These are phyloP conservation scores for Taphrina confusa DNA, from an alignment of 1,139 yeast genomes.

Conservation along the genomic window DNA sequence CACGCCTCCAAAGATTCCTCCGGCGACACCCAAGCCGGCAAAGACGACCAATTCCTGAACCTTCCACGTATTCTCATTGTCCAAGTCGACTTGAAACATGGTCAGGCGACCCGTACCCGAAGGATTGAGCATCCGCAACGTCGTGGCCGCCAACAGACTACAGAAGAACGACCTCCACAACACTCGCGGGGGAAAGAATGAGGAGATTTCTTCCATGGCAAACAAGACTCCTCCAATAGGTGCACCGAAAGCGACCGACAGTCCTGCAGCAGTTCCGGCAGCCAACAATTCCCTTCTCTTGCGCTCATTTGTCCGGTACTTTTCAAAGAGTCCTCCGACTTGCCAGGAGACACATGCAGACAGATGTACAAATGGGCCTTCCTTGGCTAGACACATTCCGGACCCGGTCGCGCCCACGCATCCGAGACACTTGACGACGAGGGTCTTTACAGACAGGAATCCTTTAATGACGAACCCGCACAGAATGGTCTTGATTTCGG, in stretches of 20 bases:
- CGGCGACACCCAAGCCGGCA: slow-evolving; percentile 56
- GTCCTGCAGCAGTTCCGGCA: slow-evolving; percentile 70
- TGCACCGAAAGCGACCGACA: slow-evolving; percentile 68
- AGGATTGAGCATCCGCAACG: slow-evolving; percentile 60
- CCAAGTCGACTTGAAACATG: slow-evolving; percentile 58
- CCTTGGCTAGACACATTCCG: slow-evolving; percentile 68
- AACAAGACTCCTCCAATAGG: slow-evolving; percentile 71
- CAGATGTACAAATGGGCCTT: slow-evolving; percentile 68
- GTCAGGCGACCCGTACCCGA: slow-evolving; percentile 67
- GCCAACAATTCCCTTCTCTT: slow-evolving; percentile 61
- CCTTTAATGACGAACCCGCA: slow-evolving; percentile 60
- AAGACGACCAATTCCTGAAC: slow-evolving; percentile 55
- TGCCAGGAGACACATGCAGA: slow-evolving; percentile 70
- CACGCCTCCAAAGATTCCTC: slow-evolving; percentile 61
- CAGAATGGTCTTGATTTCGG: slow-evolving; percentile 57
- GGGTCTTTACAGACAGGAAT: slow-evolving; percentile 59
- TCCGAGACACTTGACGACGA: slow-evolving; percentile 56
- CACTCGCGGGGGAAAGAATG: slow-evolving; percentile 61
- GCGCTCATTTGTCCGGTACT: slow-evolving; percentile 56
- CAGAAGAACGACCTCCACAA: slow-evolving; percentile 62
- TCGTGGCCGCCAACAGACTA: slow-evolving; percentile 60
- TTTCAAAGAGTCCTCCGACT: slow-evolving; percentile 55
- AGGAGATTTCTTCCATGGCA: slow-evolving; percentile 65
- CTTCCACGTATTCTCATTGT: slow-evolving; percentile 56
- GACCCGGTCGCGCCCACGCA: slow-evolving; percentile 64